A percentile compares a stretch with the other conserved stretches of the same genome.
These are phyloP conservation scores for Stylonectria norvegica DNA, from an alignment of 2,329 filamentous ascomycete species.

Conservation along the genomic window DNA sequence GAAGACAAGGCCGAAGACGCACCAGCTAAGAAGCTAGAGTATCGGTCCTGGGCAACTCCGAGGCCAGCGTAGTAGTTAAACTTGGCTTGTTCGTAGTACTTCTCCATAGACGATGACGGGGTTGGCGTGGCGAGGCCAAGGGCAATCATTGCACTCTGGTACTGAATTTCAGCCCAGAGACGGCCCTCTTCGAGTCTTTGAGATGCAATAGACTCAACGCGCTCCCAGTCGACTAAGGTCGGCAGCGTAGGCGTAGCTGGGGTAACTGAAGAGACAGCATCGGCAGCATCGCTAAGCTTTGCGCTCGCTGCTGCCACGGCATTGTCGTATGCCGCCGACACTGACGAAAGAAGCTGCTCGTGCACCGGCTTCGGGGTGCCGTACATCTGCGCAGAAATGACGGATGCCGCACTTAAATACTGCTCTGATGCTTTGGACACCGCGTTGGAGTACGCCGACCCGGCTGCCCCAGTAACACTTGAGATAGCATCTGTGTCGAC, in stretches of 20 bases:
- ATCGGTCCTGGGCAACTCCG: conserved; percentile 74
- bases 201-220: conserved; percentile 62
- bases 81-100: conserved; percentile 59
- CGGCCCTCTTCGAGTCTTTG: conserved; percentile 69
- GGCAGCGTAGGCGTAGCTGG: conserved; percentile 41
- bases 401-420: conserved; percentile 64
- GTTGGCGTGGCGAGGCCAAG: conserved; percentile 56
- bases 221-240: conserved; percentile 45
- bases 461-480: conserved; percentile 43
- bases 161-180: conserved; percentile 66
- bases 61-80: conserved; percentile 73
- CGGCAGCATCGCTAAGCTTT: conserved; percentile 53
- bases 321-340: conserved; percentile 65
- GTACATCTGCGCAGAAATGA: conserved; percentile 63
- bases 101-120: conserved; percentile 49
- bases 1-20: conserved; percentile 67
- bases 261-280: conserved; percentile 49
- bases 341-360: conserved; percentile 65
- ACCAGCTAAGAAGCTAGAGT: conserved; percentile 69
- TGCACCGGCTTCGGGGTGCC: conserved; percentile 68
- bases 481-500: conserved; percentile 34
- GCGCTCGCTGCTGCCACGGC: conserved; percentile 61
- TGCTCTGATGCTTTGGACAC: conserved; percentile 63
- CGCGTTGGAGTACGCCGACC: conserved; percentile 62
- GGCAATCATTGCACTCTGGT: conserved; percentile 63